Percentiles rank a stretch among this genome's conserved stretches.
Conservation (phyloP, 2,329 filamentous ascomycete species). For the Alternaria gansuensis region DNA sequence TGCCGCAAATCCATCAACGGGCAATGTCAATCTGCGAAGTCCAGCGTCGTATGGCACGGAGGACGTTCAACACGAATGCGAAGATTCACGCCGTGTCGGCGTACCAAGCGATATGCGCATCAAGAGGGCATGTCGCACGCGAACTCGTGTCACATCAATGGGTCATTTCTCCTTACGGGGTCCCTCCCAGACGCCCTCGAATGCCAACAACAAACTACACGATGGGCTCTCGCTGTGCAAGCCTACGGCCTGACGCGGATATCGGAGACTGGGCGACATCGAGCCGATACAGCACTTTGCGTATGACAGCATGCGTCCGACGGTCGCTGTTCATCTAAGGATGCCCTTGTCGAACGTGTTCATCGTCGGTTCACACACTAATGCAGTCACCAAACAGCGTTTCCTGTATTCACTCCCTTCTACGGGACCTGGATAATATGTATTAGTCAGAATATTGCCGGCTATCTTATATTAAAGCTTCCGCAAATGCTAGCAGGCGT, state of each 20-base stretch:
- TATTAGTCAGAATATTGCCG: background rate
- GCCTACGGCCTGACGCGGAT: background rate
- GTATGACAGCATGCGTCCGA: background rate
- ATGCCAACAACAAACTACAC: background rate
- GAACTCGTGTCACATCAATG: background rate
- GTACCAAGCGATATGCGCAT: background rate
- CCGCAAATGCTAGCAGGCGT: background rate
- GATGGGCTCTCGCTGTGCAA: background rate
- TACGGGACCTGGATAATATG: background rate
- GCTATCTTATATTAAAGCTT: background rate
- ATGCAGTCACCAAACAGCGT: background rate
- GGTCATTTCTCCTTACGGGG: background rate
- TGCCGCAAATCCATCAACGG: too few relatives aligned
- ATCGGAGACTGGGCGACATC: background rate
- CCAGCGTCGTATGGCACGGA: background rate
- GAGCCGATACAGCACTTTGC: background rate
- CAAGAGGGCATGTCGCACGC: background rate
- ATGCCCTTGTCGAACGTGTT: background rate
- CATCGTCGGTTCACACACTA: background rate
- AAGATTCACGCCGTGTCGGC: background rate
- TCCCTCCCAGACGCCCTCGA: background rate
- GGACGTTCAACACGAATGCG: background rate
- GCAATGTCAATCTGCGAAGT: background rate
- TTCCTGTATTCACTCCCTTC: background rate
- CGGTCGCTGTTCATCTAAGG: background rate